Conservation (phyloP, 192 early-diverging fungal genomes). For the Gigaspora rosea region DNA sequence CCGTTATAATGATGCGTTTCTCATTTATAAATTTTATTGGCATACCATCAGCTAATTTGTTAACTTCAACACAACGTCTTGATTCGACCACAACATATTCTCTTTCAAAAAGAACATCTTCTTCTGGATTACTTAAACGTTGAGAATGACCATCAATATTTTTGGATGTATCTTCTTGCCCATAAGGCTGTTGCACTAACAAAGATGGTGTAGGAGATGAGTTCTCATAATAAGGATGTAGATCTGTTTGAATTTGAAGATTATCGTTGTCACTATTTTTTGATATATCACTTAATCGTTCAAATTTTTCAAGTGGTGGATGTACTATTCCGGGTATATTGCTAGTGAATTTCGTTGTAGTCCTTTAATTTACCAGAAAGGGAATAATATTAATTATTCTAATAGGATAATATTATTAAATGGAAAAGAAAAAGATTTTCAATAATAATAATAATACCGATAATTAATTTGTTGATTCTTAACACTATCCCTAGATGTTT, state of each 20-base stretch:
- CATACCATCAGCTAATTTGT: slow-evolving; percentile 73
- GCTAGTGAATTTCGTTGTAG: too few relatives aligned
- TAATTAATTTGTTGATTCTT: neutral
- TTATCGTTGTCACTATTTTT: neutral
- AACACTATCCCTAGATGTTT: neutral
- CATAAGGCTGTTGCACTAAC: slow-evolving; percentile 20
- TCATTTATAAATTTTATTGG: too few relatives aligned
- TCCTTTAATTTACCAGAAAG: too few relatives aligned
- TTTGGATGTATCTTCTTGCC: slow-evolving; percentile 1
- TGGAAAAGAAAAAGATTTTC: too few relatives aligned
- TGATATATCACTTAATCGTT: too few relatives aligned
- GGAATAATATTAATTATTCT: too few relatives aligned
- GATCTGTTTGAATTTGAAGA: slow-evolving; percentile 8
- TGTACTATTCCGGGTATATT: too few relatives aligned
- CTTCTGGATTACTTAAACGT: too few relatives aligned
- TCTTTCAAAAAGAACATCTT: slow-evolving; percentile 60
- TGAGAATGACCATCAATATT: slow-evolving; percentile 33
- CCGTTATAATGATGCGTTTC: too few relatives aligned
- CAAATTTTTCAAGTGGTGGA: too few relatives aligned
- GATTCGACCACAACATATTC: slow-evolving; percentile 76
- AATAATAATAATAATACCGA: too few relatives aligned
- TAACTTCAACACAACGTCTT: slow-evolving; percentile 66
- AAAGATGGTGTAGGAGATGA: slow-evolving; percentile 28
- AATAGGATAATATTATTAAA: too few relatives aligned
- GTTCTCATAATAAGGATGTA: slow-evolving; percentile 25